Evolutionary conservation across 768 basidiomycete species (phyloP).

Genomic region (Mrakia frigida): DNA sequence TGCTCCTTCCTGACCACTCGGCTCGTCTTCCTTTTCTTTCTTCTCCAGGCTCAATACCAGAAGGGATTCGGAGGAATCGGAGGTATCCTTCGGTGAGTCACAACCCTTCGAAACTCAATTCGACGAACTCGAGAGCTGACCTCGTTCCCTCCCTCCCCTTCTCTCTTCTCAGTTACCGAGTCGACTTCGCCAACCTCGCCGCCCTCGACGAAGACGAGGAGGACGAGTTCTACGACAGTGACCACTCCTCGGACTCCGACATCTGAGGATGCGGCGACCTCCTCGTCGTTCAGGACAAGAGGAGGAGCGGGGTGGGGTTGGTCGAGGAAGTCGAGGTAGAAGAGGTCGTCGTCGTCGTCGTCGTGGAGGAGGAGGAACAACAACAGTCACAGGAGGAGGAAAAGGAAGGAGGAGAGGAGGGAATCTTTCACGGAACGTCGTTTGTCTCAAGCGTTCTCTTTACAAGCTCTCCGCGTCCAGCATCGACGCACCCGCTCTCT

Average conservation of each 20-base stretch:
- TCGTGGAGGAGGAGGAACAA: neutral
- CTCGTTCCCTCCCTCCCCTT: neutral
- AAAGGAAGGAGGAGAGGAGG: neutral
- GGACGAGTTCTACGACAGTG: conserved; percentile 47
- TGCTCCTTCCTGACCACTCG: no score
- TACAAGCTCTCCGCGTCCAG: neutral
- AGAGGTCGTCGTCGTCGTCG: neutral
- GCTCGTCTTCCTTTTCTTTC: neutral
- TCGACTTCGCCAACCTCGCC: conserved; percentile 80
- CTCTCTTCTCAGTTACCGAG: conserved; percentile 78
- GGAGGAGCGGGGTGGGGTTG: conserved; percentile 12
- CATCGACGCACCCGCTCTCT: neutral
- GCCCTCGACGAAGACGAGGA: conserved; percentile 45
- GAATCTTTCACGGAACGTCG: neutral
- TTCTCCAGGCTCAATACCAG: conserved; percentile 72
- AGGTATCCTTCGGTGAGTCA: conserved; percentile 56
- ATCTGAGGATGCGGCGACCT: conserved; percentile 21
- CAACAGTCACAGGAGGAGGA: neutral
- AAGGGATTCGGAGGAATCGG: conserved; percentile 99
- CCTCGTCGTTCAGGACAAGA: conserved; percentile 22
- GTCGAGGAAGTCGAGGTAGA: neutral
- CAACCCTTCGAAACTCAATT: neutral
- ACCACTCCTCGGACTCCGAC: conserved; percentile 39
- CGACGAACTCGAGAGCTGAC: neutral
- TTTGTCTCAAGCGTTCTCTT: neutral